Evolutionary conservation across 202 grass and related monocot genomes (phyloP), one percentile per base, ranked within the genome.

Genomic region (Dendrocalamus latiflorus): DNA sequence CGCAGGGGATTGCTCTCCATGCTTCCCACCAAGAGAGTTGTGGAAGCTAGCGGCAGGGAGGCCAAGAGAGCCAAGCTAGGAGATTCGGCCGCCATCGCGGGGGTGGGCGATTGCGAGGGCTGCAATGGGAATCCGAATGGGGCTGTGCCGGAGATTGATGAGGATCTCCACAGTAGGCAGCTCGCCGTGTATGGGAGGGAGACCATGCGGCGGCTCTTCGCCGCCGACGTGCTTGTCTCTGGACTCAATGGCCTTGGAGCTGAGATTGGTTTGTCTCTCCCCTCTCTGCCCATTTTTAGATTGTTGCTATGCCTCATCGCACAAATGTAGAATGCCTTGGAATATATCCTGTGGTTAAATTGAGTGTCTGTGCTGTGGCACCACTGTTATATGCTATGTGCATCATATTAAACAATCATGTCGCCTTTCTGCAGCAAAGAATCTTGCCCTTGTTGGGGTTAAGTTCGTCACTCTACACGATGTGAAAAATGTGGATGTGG

Each of bases 111-210:
- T 13, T 2, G 17, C 18, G 7, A 51, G 48, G n/a, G 44, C 55
- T 28, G 18, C 9, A 42, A 75, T n/a, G 77, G 39, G 43, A 57
- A 2, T 37, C 21, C 5, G 8, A 84, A 80, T 33, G 90, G 85
- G 11, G 60, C 62, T 22, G 4, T 51, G 48, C 74, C 60, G 49
- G 88, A 85, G 60, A 97, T 97, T 78, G 94, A 97, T 48, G 94
- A 97, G 89, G 94, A 97, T 82, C 84, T 97, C 42, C 94, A 97
- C 82, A 97, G 89, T 71, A 90, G 94, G 72, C 94, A 97, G 89
- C 94, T 97, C 65, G 87, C 89, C 25, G 94, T 97, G 6, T 97
- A 97, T 41, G 89, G 91, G 21, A 91, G 94, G 84, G 91, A 97
- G 59, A 94, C 94, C 17, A 97, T 94, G 91, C 83, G 85, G 28